phyloP scores from a whole-genome alignment of 1,139 yeast genomes.

The Candida albicans region DNA sequence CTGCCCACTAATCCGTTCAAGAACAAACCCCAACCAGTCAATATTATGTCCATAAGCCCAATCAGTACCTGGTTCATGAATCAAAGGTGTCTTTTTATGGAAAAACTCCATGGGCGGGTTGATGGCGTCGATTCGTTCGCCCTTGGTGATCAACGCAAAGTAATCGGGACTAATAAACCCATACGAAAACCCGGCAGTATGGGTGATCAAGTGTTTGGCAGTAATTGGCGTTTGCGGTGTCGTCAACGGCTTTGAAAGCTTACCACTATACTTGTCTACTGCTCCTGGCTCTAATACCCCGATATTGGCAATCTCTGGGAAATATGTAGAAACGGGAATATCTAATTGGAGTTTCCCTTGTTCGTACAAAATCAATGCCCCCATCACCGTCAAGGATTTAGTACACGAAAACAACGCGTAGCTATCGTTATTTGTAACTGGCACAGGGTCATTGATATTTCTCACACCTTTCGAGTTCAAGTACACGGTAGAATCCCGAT shows the following conservation, averaged over 20 bases:
- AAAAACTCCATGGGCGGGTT: conserved; percentile 30
- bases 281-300: conserved; percentile 40
- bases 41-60: conserved; percentile 53
- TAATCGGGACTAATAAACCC: conserved; percentile 39
- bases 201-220: conserved; percentile 47
- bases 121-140: conserved; percentile 21
- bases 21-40: conserved; percentile 55
- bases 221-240: conserved; percentile 43
- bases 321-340: conserved; percentile 35
- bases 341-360: conserved; percentile 44
- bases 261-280: conserved; percentile 36
- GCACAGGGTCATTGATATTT: conserved; percentile 21
- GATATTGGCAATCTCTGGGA: conserved; percentile 43
- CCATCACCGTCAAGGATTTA: conserved; percentile 49
- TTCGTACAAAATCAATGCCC: conserved; percentile 46
- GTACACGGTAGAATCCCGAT: conserved; percentile 22
- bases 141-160: conserved; percentile 20
- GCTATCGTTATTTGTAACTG: conserved; percentile 26
- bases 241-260: conserved; percentile 28
- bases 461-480: conserved; percentile 27
- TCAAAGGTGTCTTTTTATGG: conserved; percentile 38
- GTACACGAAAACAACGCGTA: conserved; percentile 49
- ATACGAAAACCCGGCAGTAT: conserved; percentile 54
- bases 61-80: conserved; percentile 52
- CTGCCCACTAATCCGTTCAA: conserved; percentile 44